These are phyloP conservation scores for Sporothrix schenckii DNA, from an alignment of 2,329 filamentous ascomycete genomes.

Conservation along the genomic window DNA sequence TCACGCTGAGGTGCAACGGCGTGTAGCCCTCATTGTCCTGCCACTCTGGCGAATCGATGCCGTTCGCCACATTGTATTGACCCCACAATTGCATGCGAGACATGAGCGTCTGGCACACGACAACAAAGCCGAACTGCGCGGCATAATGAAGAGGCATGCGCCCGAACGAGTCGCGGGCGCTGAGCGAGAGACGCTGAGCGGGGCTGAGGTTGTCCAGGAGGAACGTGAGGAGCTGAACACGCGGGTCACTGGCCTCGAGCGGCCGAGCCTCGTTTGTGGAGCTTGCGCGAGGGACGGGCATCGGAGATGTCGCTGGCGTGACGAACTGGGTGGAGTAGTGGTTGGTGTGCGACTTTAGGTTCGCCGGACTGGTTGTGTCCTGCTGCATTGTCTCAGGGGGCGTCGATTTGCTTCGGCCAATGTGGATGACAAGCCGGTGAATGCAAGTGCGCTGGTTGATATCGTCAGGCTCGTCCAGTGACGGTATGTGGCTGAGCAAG, in stretches of 20 bases:
- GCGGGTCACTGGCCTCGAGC: conserved; percentile 70
- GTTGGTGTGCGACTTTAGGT: conserved; percentile 51
- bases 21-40: conserved; percentile 91
- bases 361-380: conserved; percentile 48
- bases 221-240: conserved; percentile 67
- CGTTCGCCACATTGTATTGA: conserved; percentile 79
- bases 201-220: conserved; percentile 69
- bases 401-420: conserved; percentile 71
- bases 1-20: conserved; percentile 87
- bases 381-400: conserved; percentile 52
- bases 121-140: conserved; percentile 89
- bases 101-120: conserved; percentile 87
- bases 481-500: conserved; percentile 68
- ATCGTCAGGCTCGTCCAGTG: conserved; percentile 83
- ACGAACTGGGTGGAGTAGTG: conserved; percentile 72
- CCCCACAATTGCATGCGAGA: conserved; percentile 86
- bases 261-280: conserved; percentile 69
- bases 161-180: conserved; percentile 74
- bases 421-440: conserved; percentile 88
- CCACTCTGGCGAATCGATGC: conserved; percentile 86
- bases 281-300: conserved; percentile 61
- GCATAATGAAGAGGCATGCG: conserved; percentile 89
- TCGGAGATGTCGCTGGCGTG: conserved; percentile 73
- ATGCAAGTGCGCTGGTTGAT: conserved; percentile 94
- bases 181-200: conserved; percentile 68